phyloP scores from a whole-genome alignment of 192 early-diverging fungal species.

The Spizellomyces sp. region DNA sequence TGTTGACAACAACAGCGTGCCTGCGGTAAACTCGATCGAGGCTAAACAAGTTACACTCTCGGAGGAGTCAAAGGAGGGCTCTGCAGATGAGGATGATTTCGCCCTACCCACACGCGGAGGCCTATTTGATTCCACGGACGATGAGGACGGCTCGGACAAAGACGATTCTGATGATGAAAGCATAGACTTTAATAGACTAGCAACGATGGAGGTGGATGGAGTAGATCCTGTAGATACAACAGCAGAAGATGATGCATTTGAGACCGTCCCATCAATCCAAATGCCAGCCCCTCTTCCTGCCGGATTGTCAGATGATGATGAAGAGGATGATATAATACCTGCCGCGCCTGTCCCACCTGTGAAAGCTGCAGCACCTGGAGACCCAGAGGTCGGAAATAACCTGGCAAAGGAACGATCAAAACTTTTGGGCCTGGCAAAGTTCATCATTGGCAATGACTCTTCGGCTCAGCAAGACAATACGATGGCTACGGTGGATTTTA shows the following conservation, averaged over 20 bases:
- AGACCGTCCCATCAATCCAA: not conserved
- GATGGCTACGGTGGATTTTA: no score
- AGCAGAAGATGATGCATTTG: not conserved
- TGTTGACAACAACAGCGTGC: no score
- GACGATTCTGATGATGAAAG: constrained; percentile 20
- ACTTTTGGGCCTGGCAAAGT: constrained; percentile 4
- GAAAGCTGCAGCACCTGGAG: no score
- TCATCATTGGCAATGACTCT: not conserved
- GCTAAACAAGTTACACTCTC: not conserved
- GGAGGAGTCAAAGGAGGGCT: constrained; percentile 3
- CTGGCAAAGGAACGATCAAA: constrained; percentile 12
- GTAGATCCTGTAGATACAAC: not conserved
- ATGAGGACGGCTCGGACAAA: constrained; percentile 6
- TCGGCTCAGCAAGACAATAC: no score
- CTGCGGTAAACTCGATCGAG: not conserved
- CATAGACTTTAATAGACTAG: not conserved
- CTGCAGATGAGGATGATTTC: constrained; percentile 6
- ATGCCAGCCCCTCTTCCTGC: not conserved
- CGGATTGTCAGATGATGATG: constrained; percentile 3
- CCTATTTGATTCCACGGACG: constrained; percentile 18
- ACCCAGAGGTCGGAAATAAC: not conserved
- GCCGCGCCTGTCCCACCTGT: not conserved
- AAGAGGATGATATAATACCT: constrained; percentile 1
- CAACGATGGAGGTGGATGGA: not conserved
- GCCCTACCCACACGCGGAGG: constrained; percentile 1